phyloP scores from a whole-genome alignment of 2,329 filamentous ascomycete genomes.

The Alternaria brassicicola region DNA sequence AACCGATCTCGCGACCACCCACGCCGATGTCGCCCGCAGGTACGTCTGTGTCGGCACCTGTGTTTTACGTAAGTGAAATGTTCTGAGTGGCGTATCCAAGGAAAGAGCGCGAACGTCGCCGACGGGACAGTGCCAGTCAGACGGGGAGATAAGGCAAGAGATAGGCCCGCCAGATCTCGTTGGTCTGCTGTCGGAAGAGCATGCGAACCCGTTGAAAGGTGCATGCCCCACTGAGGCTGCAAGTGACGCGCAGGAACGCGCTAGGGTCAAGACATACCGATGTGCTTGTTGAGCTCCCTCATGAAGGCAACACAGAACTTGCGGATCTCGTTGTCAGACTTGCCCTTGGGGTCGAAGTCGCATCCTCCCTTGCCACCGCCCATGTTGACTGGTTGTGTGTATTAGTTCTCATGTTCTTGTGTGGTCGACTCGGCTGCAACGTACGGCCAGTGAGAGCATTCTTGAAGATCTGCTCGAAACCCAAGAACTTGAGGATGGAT shows the following conservation, averaged over 20 bases:
- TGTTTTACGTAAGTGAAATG: slow-evolving; percentile 36
- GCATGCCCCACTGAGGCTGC: slow-evolving; percentile 17
- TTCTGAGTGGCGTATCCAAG: slow-evolving; percentile 44
- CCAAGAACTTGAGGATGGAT: slow-evolving; percentile 88
- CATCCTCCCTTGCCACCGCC: slow-evolving; percentile 97
- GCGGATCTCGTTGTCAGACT: slow-evolving; percentile 95
- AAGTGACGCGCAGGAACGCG: slow-evolving; percentile 6
- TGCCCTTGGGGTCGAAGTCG: slow-evolving; percentile 99
- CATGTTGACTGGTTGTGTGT: slow-evolving; percentile 72
- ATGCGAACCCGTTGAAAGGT: slow-evolving; percentile 22
- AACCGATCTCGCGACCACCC: slow-evolving; percentile 88
- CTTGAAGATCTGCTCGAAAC: slow-evolving; percentile 99
- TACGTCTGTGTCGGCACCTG: slow-evolving; percentile 86
- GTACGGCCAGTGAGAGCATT: slow-evolving; percentile 94
- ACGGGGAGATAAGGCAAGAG: slow-evolving; percentile 24
- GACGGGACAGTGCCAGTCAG: slow-evolving; percentile 8
- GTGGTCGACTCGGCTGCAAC: slow-evolving; percentile 39
- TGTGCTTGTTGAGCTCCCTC: slow-evolving; percentile 93
- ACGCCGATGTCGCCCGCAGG: slow-evolving; percentile 98
- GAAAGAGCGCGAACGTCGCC: slow-evolving; percentile 4
- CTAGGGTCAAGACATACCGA: slow-evolving; percentile 51
- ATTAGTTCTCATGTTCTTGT: slow-evolving; percentile 12
- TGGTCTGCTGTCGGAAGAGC: slow-evolving; percentile 19
- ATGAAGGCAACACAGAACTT: slow-evolving; percentile 97
- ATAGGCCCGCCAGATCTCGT: slow-evolving; percentile 16